Conservation (phyloP, 352 stramenopile genomes). For the Pythium rhizo-oryzae region DNA sequence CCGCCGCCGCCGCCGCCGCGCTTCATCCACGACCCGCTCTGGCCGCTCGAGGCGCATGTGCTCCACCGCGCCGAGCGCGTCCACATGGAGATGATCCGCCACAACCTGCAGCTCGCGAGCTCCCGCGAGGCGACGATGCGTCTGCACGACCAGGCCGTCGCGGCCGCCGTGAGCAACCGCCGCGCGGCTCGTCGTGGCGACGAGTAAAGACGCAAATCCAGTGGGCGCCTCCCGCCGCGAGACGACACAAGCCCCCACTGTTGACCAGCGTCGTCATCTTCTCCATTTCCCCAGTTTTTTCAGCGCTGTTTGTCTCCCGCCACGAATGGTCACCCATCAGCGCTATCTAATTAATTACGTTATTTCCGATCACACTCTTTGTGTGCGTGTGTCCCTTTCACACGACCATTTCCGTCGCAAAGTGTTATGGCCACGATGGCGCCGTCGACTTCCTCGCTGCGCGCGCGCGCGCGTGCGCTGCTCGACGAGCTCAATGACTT, state of each 20-base stretch:
- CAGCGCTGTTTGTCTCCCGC: background rate
- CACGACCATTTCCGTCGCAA: background rate
- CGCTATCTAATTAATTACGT: constrained; percentile 28
- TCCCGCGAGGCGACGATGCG: constrained; percentile 10
- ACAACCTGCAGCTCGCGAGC: background rate
- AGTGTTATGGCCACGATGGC: too few relatives aligned
- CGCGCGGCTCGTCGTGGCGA: background rate
- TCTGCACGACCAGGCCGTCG: constrained; percentile 6
- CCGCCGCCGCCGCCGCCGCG: background rate
- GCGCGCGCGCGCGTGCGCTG: constrained; percentile 35
- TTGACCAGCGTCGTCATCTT: background rate
- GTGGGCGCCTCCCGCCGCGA: background rate
- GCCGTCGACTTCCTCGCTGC: background rate
- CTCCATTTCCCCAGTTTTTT: background rate
- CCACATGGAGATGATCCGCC: constrained; percentile 3
- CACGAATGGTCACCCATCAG: background rate
- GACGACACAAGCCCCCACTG: too few relatives aligned
- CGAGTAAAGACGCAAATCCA: background rate
- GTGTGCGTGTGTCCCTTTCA: background rate
- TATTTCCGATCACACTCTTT: constrained; percentile 10
- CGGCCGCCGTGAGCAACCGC: background rate
- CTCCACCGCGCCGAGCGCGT: background rate
- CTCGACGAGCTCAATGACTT: constrained; percentile 69
- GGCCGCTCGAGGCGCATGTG: background rate
- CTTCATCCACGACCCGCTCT: background rate